These are phyloP conservation scores for Ceratocystis alfenasii DNA, from an alignment of 2,329 filamentous ascomycete genomes.

Conservation along the genomic window DNA sequence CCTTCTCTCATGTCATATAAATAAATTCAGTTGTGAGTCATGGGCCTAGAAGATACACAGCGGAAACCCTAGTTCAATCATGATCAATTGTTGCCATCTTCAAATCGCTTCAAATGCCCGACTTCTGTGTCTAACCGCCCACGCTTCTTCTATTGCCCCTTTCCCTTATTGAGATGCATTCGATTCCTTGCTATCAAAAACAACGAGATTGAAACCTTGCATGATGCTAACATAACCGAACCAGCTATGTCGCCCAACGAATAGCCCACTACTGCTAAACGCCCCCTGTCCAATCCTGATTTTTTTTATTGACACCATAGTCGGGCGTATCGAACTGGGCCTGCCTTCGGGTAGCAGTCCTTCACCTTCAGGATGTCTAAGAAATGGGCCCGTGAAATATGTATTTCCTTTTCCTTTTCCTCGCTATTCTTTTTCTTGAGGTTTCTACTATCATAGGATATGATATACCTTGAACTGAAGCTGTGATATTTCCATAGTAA, in stretches of 20 bases:
- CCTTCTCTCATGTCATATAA: no score
- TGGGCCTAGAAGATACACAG: no score
- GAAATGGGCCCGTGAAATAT: not conserved
- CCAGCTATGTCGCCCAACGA: not conserved
- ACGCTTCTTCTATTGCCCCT: not conserved
- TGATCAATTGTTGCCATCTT: no score
- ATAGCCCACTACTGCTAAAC: not conserved
- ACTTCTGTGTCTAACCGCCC: not conserved
- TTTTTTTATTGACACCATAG: constrained; percentile 6
- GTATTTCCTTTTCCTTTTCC: not conserved
- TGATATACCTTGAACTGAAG: not conserved
- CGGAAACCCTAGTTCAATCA: no score
- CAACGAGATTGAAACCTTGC: not conserved
- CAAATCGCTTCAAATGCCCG: no score
- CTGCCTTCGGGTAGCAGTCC: not conserved
- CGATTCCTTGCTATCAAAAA: not conserved
- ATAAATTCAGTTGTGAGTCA: no score
- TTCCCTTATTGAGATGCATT: not conserved
- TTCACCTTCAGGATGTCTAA: not conserved
- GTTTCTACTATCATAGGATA: not conserved
- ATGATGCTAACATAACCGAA: not conserved
- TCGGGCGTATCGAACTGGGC: constrained; percentile 6
- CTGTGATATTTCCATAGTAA: not conserved
- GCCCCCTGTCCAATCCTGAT: not conserved
- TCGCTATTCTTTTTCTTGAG: not conserved